A percentile compares a stretch with the other conserved stretches of the same genome.
These are phyloP conservation scores for Phytopythium ostracodes DNA, from an alignment of 352 stramenopile genomes.

Conservation along the genomic window DNA sequence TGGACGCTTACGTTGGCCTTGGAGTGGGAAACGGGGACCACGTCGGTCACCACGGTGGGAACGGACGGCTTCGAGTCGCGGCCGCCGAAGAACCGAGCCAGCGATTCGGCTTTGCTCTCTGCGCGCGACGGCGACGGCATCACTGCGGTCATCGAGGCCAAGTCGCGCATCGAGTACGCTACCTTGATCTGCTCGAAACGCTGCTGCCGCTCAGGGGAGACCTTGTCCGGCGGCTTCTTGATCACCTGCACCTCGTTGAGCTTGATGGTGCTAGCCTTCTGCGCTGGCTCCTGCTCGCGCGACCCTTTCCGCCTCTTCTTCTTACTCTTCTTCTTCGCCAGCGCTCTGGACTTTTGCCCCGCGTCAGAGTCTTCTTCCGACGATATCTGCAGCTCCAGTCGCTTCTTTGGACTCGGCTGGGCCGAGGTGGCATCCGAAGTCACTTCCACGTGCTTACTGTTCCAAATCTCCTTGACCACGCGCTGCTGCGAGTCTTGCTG, in stretches of 20 bases:
- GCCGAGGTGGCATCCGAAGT: neutral
- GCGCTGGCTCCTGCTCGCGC: slow-evolving; percentile 13
- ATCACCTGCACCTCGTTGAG: slow-evolving; percentile 43
- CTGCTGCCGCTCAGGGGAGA: slow-evolving; percentile 18
- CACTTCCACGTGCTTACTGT: neutral
- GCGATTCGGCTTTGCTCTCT: slow-evolving; percentile 12
- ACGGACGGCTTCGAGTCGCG: slow-evolving; percentile 1
- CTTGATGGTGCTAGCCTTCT: slow-evolving; percentile 10
- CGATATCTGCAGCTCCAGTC: slow-evolving; percentile 19
- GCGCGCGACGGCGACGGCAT: slow-evolving; percentile 3
- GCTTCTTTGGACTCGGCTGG: slow-evolving; percentile 1
- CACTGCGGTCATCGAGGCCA: neutral
- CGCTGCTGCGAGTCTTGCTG: neutral
- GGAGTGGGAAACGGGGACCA: neutral
- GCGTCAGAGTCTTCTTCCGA: slow-evolving; percentile 31
- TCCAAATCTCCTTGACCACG: slow-evolving; percentile 9
- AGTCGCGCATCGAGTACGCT: slow-evolving; percentile 25
- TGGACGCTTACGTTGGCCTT: neutral
- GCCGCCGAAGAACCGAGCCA: slow-evolving; percentile 11
- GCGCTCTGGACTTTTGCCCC: slow-evolving; percentile 1
- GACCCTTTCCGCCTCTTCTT: slow-evolving; percentile 30
- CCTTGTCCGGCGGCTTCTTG: slow-evolving; percentile 14
- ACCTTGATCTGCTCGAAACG: slow-evolving; percentile 55
- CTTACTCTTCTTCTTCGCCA: slow-evolving; percentile 38
- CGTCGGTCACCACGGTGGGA: neutral